Percentiles rank a stretch among this genome's conserved stretches.
Conservation (phyloP, 2,329 filamentous ascomycete genomes). For the Aspergillus cejpii region DNA sequence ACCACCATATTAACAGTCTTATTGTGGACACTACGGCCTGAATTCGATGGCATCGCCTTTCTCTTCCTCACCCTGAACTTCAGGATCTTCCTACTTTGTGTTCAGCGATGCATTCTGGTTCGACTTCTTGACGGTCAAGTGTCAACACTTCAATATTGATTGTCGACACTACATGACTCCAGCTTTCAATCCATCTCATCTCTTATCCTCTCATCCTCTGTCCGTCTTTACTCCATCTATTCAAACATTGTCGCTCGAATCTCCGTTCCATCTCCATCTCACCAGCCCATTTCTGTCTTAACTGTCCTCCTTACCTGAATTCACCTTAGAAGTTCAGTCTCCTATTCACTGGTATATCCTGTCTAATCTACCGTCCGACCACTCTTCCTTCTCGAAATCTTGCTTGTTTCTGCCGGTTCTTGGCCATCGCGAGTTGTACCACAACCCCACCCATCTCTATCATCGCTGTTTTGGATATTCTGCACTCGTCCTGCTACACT, state of each 20-base stretch:
- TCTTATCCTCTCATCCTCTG: too few species aligned
- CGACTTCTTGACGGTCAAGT: too few species aligned
- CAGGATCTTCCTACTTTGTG: neutral
- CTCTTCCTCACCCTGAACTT: neutral
- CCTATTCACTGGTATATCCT: neutral
- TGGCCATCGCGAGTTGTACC: neutral
- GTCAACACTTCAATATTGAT: neutral
- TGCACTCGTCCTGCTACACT: neutral
- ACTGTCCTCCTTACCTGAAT: too few species aligned
- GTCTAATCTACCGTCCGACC: neutral
- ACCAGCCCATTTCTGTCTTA: too few species aligned
- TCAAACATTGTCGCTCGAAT: too few species aligned
- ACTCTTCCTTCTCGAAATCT: neutral
- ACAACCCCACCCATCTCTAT: constrained; percentile 4
- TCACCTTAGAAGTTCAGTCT: too few species aligned
- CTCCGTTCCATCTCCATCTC: too few species aligned
- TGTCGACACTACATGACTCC: neutral
- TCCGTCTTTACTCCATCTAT: too few species aligned
- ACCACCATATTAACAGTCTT: neutral
- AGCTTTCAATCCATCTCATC: neutral
- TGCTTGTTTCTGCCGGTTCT: neutral
- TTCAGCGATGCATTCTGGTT: neutral
- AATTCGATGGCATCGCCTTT: neutral
- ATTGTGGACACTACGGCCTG: neutral
- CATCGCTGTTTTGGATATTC: neutral